Evolutionary conservation across 768 basidiomycete genomes (phyloP).

Genomic region (Amylocystis lapponica): DNA sequence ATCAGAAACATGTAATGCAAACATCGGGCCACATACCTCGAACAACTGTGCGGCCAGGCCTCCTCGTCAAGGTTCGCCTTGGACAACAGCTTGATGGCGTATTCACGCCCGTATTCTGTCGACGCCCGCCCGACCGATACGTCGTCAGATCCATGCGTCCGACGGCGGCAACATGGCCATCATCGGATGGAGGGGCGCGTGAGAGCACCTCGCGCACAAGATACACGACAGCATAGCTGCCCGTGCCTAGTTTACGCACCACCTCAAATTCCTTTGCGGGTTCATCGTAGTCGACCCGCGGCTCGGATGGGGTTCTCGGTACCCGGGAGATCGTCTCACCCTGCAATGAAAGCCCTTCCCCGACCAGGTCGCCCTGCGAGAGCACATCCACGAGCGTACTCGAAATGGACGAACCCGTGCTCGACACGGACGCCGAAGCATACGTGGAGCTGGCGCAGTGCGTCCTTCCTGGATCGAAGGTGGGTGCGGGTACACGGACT

Average conservation of each 20-base stretch:
- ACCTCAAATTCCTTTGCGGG: slow-evolving; percentile 76
- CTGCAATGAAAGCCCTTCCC: slow-evolving; percentile 59
- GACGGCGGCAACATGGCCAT: slow-evolving; percentile 43
- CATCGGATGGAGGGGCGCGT: slow-evolving; percentile 27
- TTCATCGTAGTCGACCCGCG: slow-evolving; percentile 30
- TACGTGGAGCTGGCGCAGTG: no score
- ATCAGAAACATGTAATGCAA: background rate
- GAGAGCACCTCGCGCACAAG: slow-evolving; percentile 70
- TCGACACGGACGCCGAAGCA: slow-evolving; percentile 7
- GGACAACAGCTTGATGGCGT: slow-evolving; percentile 94
- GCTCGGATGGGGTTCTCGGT: slow-evolving; percentile 34
- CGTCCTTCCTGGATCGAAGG: no score
- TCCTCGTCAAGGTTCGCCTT: slow-evolving; percentile 91
- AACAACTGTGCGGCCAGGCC: slow-evolving; percentile 84
- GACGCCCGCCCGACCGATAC: slow-evolving; percentile 15
- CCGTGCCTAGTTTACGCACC: slow-evolving; percentile 78
- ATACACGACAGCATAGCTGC: slow-evolving; percentile 93
- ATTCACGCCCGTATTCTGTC: slow-evolving; percentile 64
- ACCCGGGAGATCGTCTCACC: slow-evolving; percentile 62
- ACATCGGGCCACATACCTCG: slow-evolving; percentile 49
- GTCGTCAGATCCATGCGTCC: slow-evolving; percentile 27
- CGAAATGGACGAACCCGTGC: slow-evolving; percentile 26
- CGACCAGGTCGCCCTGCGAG: slow-evolving; percentile 66
- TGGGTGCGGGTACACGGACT: slow-evolving; percentile 15
- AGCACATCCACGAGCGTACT: slow-evolving; percentile 57